Percentiles rank a stretch among this genome's conserved stretches.
phyloP scores from a whole-genome alignment of 352 stramenopile species.

The Phytophthora ohioensis region DNA sequence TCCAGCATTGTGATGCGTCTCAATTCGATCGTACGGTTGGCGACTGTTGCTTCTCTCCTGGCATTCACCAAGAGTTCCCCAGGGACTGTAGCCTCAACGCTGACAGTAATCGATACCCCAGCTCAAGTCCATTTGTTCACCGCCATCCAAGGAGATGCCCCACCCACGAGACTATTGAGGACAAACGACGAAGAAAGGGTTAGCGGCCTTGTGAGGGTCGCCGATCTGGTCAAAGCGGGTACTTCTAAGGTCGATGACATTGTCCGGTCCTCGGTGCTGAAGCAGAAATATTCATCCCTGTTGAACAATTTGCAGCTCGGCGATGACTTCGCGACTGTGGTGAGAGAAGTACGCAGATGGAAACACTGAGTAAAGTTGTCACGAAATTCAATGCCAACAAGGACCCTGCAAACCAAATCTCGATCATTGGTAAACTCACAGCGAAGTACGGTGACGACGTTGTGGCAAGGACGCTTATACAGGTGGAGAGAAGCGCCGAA shows the following conservation, averaged over 20 bases:
- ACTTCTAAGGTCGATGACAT: neutral
- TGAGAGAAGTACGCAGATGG: constrained; percentile 22
- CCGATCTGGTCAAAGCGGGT: no score
- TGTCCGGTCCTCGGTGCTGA: neutral
- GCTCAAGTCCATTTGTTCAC: no score
- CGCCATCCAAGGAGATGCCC: no score
- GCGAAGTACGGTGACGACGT: constrained; percentile 3
- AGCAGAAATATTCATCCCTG: neutral
- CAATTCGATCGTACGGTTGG: neutral
- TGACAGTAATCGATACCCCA: no score
- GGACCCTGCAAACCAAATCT: neutral
- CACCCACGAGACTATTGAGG: no score
- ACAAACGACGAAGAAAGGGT: no score
- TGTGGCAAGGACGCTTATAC: neutral
- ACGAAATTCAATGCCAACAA: neutral
- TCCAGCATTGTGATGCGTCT: neutral
- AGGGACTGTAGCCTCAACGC: no score
- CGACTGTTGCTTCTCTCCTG: neutral
- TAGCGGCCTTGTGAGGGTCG: no score
- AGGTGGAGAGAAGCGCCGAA: neutral
- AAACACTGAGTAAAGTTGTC: neutral
- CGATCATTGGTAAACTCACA: neutral
- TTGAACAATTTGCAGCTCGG: neutral
- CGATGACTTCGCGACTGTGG: neutral
- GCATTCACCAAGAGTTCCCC: neutral